phyloP scores from a whole-genome alignment of 805 yeast species.

The Candida berthetii region DNA sequence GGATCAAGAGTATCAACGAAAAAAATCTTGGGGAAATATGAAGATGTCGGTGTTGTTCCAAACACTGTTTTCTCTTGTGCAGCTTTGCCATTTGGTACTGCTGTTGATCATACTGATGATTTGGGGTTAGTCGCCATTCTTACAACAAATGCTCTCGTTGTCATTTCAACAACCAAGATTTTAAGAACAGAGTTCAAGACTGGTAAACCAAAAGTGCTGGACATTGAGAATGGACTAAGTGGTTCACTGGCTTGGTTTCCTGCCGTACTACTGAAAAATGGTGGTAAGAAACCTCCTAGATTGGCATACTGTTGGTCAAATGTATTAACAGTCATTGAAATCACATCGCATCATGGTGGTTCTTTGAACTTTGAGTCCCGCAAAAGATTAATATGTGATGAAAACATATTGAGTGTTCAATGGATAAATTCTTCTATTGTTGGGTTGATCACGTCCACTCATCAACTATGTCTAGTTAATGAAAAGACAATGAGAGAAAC shows the following conservation, averaged over 20 bases:
- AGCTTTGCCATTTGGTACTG: constrained; percentile 56
- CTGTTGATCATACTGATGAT: constrained; percentile 45
- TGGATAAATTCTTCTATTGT: constrained; percentile 46
- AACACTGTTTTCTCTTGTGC: constrained; percentile 35
- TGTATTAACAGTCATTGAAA: constrained; percentile 47
- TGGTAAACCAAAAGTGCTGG: constrained; percentile 36
- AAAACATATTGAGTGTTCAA: constrained; percentile 43
- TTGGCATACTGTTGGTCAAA: constrained; percentile 71
- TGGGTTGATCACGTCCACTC: constrained; percentile 37
- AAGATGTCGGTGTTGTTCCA: constrained; percentile 10
- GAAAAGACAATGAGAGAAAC: constrained; percentile 28
- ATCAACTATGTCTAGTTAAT: constrained; percentile 36
- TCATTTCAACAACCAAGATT: constrained; percentile 49
- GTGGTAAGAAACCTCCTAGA: constrained; percentile 29
- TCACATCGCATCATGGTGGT: constrained; percentile 26
- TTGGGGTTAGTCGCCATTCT: constrained; percentile 57
- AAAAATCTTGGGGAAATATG: constrained; percentile 46
- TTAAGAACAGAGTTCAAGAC: constrained; percentile 47
- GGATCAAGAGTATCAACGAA: constrained; percentile 41
- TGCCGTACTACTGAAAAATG: constrained; percentile 23
- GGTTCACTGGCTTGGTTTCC: constrained; percentile 67
- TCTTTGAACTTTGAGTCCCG: constrained; percentile 30
- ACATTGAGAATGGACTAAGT: constrained; percentile 22
- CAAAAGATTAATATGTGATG: constrained; percentile 38
- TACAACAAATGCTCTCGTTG: constrained; percentile 40